Percentiles rank a stretch among this genome's conserved stretches.
These are phyloP conservation scores for Coccomyxa sp. DNA, from an alignment of 139 green algal genomes.

Conservation along the genomic window DNA sequence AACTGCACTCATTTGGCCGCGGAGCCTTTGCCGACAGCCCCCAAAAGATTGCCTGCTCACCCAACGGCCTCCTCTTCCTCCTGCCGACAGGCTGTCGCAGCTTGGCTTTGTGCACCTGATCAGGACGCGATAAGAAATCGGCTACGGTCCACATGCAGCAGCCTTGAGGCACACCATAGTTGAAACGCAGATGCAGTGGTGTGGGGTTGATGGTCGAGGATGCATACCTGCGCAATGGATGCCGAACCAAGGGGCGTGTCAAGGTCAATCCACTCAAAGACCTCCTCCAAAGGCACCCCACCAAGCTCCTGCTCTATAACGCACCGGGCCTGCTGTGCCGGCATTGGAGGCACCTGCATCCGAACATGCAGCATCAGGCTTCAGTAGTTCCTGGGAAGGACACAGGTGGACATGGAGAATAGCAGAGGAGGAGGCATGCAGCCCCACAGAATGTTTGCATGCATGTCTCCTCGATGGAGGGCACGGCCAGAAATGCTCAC, in stretches of 20 bases:
- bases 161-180: too few relatives aligned
- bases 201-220: too few relatives aligned
- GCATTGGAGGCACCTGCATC: constrained; percentile 64
- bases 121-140: too few relatives aligned
- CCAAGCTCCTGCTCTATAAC: constrained; percentile 69
- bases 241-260: constrained; percentile 78
- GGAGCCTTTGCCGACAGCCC: not conserved
- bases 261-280: constrained; percentile 92
- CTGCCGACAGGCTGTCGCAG: not conserved
- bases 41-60: not conserved
- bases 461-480: not conserved
- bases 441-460: not conserved
- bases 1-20: too few relatives aligned
- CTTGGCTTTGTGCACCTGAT: too few relatives aligned
- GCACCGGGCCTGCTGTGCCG: constrained; percentile 25
- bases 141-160: too few relatives aligned
- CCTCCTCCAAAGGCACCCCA: constrained; percentile 44
- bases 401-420: not conserved
- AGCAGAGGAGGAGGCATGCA: not conserved
- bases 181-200: too few relatives aligned
- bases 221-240: constrained; percentile 80
- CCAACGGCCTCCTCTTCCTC: not conserved
- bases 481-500: constrained; percentile 14
- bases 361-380: not conserved
- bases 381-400: not conserved